phyloP scores from a whole-genome alignment of 495 filamentous ascomycete species.

The Ramalina peruviana region DNA sequence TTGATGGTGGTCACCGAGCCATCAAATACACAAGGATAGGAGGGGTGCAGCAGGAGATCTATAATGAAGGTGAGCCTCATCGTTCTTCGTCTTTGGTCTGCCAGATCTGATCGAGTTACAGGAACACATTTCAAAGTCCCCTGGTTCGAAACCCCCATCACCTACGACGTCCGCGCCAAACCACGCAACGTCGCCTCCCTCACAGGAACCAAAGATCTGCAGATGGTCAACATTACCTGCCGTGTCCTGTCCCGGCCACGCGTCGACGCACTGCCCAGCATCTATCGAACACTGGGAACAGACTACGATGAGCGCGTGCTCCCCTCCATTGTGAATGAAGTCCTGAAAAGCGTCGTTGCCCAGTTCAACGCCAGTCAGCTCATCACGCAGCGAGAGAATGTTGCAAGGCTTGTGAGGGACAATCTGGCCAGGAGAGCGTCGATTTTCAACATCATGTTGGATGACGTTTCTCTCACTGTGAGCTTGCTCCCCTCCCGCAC shows the following conservation, averaged over 20 bases:
- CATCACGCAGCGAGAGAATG: constrained; percentile 97
- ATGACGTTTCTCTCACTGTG: constrained; percentile 96
- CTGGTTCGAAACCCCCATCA: constrained; percentile 93
- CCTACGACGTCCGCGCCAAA: constrained; percentile 95
- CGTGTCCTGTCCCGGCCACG: constrained; percentile 92
- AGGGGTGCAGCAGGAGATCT: constrained; percentile 95
- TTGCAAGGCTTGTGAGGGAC: constrained; percentile 79
- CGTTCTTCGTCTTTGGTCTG: background rate
- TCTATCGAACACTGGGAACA: constrained; percentile 87
- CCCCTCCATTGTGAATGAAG: constrained; percentile 96
- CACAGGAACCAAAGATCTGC: constrained; percentile 95
- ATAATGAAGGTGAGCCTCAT: constrained; percentile 60
- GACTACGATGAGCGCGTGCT: constrained; percentile 97
- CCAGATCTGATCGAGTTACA: constrained; percentile 18
- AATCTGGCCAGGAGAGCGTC: constrained; percentile 83
- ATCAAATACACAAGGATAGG: constrained; percentile 94
- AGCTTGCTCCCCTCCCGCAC: background rate
- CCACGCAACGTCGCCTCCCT: constrained; percentile 93
- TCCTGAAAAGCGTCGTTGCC: constrained; percentile 94
- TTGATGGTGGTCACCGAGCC: constrained; percentile 95
- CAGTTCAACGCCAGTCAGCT: constrained; percentile 98
- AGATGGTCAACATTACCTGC: constrained; percentile 99
- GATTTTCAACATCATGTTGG: constrained; percentile 90
- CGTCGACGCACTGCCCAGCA: constrained; percentile 78
- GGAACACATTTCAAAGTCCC: constrained; percentile 88